These are phyloP conservation scores for Carex pumila DNA, from an alignment of 176 grass and related monocot genomes.

Conservation along the genomic window DNA sequence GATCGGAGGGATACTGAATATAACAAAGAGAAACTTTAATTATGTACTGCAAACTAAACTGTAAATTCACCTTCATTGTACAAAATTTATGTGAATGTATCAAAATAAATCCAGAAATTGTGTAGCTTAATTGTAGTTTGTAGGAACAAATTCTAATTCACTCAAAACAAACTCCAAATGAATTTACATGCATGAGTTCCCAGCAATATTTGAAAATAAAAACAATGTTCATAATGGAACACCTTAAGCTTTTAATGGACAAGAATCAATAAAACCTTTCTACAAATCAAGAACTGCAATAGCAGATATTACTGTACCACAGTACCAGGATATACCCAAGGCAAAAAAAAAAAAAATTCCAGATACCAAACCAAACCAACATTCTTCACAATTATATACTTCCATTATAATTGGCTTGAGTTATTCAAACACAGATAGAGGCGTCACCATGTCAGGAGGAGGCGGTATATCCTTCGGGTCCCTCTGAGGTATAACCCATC, in stretches of 20 bases:
- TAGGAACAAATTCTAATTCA: background rate
- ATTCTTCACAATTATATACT: background rate
- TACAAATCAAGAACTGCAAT: background rate
- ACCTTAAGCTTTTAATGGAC: background rate
- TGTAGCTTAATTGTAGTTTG: background rate
- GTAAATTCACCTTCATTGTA: background rate
- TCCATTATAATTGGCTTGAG: background rate
- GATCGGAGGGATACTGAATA: background rate
- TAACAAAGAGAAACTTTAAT: background rate
- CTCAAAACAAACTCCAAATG: background rate
- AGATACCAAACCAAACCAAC: background rate
- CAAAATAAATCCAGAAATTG: background rate
- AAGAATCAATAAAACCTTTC: background rate
- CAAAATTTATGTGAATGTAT: background rate
- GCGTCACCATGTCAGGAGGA: background rate
- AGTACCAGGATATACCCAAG: background rate
- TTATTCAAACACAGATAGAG: background rate
- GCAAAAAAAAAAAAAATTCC: background rate
- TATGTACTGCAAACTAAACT: background rate
- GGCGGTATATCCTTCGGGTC: background rate
- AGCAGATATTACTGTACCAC: constrained; percentile 1
- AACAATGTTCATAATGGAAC: no score
- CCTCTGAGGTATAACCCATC: constrained; percentile 9
- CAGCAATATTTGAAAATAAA: background rate
- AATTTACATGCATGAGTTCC: background rate